Conservation (phyloP, 2,329 filamentous ascomycete genomes). For the Periglandula ipomoeae region DNA sequence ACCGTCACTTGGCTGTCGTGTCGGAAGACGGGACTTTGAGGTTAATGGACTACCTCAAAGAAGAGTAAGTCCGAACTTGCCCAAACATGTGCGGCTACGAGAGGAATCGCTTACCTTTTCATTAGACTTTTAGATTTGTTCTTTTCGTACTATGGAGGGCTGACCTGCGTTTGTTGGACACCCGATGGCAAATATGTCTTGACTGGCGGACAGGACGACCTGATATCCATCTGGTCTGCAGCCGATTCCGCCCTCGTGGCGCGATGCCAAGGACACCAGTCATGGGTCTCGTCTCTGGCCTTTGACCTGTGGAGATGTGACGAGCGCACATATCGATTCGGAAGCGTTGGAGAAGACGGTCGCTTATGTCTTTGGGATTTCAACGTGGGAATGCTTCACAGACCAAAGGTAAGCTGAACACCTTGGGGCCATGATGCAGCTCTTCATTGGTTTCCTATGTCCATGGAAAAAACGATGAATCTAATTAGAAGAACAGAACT, state of each 20-base stretch:
- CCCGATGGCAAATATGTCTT: slow-evolving; percentile 94
- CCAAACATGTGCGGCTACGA: too few relatives aligned
- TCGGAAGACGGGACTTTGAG: slow-evolving; percentile 85
- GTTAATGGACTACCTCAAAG: slow-evolving; percentile 84
- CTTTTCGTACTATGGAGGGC: slow-evolving; percentile 84
- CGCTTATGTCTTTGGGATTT: slow-evolving; percentile 93
- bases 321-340: slow-evolving; percentile 89
- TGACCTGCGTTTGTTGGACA: slow-evolving; percentile 94
- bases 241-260: slow-evolving; percentile 77
- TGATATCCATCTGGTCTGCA: slow-evolving; percentile 92
- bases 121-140: slow-evolving; percentile 74
- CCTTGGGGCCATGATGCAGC: too few relatives aligned
- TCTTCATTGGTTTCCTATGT: too few relatives aligned
- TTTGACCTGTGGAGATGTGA: slow-evolving; percentile 98
- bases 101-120: slow-evolving; percentile 9
- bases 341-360: slow-evolving; percentile 91
- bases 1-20: slow-evolving; percentile 77
- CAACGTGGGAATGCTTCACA: slow-evolving; percentile 88
- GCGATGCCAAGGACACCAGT: slow-evolving; percentile 88
- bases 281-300: slow-evolving; percentile 86
- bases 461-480: neutral
- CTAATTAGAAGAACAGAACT: slow-evolving; percentile 9
- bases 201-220: slow-evolving; percentile 90
- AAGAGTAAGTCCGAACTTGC: slow-evolving; percentile 72
- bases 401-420: slow-evolving; percentile 53